Percentiles rank a stretch among this genome's conserved stretches.
Evolutionary conservation across 2,329 filamentous ascomycete species (phyloP).

Genomic region (Nemania sp.): DNA sequence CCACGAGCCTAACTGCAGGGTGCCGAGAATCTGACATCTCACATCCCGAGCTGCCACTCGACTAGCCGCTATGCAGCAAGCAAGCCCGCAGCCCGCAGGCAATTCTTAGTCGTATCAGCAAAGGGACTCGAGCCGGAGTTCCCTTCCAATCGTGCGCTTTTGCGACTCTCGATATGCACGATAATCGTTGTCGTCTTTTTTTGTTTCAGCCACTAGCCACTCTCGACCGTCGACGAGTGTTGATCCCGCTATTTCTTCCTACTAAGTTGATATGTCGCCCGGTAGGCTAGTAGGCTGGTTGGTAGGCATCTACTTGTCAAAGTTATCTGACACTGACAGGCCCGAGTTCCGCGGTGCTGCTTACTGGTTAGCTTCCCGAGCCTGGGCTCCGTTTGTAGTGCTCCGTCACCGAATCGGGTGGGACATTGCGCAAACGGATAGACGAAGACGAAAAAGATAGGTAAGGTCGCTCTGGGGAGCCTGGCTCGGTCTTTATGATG

Average conservation of each 20-base stretch:
- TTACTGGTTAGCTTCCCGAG: constrained; percentile 10
- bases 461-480: constrained; percentile 7
- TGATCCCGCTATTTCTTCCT: background rate
- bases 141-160: constrained; percentile 21
- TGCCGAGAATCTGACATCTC: constrained; percentile 38
- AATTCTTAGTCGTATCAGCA: constrained; percentile 29
- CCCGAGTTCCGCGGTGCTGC: constrained; percentile 2
- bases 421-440: constrained; percentile 8
- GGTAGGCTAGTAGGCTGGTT: background rate
- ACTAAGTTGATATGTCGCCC: background rate
- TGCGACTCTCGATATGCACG: constrained; percentile 27
- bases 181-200: constrained; percentile 17
- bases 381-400: background rate
- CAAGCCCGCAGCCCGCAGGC: constrained; percentile 5
- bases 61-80: constrained; percentile 25
- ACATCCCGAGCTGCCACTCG: constrained; percentile 18
- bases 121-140: constrained; percentile 20
- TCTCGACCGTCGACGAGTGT: constrained; percentile 5
- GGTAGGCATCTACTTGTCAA: background rate
- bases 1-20: constrained; percentile 18
- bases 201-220: constrained; percentile 1
- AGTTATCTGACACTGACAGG: constrained; percentile 20
- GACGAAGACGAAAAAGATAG: constrained; percentile 1
- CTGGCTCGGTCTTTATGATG: constrained; percentile 16
- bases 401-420: constrained; percentile 8